Conservation (phyloP, 1,139 yeast species). For the Magnusiomyces sp. region DNA sequence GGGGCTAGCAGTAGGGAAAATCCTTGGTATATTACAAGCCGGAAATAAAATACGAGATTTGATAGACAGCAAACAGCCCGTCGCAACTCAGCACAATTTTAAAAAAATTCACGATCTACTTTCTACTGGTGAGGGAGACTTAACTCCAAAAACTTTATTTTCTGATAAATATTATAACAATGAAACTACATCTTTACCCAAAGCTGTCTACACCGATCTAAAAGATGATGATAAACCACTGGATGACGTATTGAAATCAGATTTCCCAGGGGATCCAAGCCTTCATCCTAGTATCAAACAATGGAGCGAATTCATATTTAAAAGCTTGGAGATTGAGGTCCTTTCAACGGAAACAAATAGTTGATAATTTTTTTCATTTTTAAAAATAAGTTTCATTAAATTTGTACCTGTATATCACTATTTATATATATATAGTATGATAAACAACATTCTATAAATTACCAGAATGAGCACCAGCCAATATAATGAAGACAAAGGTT, state of each 20-base stretch:
- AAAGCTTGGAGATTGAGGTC: neutral
- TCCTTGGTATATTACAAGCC: conserved; percentile 40
- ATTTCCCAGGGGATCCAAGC: conserved; percentile 1
- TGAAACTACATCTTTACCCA: conserved; percentile 29
- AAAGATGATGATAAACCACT: conserved; percentile 26
- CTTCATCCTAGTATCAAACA: neutral
- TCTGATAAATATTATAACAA: conserved; percentile 41
- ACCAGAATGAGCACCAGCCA: conserved; percentile 99
- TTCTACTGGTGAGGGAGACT: conserved; percentile 36
- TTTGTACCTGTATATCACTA: no score
- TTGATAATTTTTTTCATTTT: neutral
- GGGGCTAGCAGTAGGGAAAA: conserved; percentile 52
- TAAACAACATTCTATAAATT: conserved; percentile 8
- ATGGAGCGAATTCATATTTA: neutral
- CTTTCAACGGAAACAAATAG: no score
- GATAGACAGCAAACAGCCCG: conserved; percentile 12
- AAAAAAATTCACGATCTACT: conserved; percentile 14
- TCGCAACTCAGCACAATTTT: neutral
- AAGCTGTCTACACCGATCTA: no score
- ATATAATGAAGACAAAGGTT: conserved; percentile 93
- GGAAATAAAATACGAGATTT: conserved; percentile 1
- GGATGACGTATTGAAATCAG: conserved; percentile 23
- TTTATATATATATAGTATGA: neutral
- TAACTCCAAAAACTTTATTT: conserved; percentile 43
- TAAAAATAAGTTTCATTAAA: neutral